phyloP scores from a whole-genome alignment of 2,329 filamentous ascomycete species.

The Aspergillus fumigatus region DNA sequence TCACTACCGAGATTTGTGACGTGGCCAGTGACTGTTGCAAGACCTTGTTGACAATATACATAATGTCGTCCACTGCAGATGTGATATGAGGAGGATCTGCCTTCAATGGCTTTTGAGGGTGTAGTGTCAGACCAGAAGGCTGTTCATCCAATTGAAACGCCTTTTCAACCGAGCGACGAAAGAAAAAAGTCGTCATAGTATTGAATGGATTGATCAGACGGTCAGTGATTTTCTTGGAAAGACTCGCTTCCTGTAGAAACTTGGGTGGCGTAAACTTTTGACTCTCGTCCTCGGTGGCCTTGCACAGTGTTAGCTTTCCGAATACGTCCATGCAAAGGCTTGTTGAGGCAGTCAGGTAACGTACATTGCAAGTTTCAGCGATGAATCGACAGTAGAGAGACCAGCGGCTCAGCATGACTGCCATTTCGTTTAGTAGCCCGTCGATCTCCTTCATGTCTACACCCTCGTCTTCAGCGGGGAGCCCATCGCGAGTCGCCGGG shows the following conservation, averaged over 20 bases:
- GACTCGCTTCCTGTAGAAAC: slow-evolving; percentile 72
- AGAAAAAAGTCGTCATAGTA: slow-evolving; percentile 91
- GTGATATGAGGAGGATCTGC: slow-evolving; percentile 86
- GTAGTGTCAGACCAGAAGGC: slow-evolving; percentile 73
- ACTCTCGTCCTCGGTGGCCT: slow-evolving; percentile 48
- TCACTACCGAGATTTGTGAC: slow-evolving; percentile 72
- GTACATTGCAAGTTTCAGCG: slow-evolving; percentile 76
- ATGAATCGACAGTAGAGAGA: slow-evolving; percentile 88
- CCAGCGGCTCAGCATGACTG: slow-evolving; percentile 90
- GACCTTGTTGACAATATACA: slow-evolving; percentile 97
- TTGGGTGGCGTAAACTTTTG: slow-evolving; percentile 62
- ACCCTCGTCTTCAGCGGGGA: slow-evolving; percentile 78
- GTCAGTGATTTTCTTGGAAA: slow-evolving; percentile 71
- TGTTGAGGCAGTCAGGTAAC: slow-evolving; percentile 21
- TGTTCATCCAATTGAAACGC: slow-evolving; percentile 94
- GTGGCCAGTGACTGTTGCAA: slow-evolving; percentile 83
- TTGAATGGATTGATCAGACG: slow-evolving; percentile 80
- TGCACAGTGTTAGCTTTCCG: slow-evolving; percentile 12
- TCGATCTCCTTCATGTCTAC: slow-evolving; percentile 98
- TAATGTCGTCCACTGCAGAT: slow-evolving; percentile 93
- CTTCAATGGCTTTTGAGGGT: slow-evolving; percentile 64
- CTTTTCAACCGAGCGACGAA: slow-evolving; percentile 92
- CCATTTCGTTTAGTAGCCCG: slow-evolving; percentile 77
- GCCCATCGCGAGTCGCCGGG: slow-evolving; percentile 59
- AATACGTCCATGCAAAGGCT: background rate